Base-by-base conservation (phyloP, 768 basidiomycete genomes). In the Hysterangium stoloniferum region DNA sequence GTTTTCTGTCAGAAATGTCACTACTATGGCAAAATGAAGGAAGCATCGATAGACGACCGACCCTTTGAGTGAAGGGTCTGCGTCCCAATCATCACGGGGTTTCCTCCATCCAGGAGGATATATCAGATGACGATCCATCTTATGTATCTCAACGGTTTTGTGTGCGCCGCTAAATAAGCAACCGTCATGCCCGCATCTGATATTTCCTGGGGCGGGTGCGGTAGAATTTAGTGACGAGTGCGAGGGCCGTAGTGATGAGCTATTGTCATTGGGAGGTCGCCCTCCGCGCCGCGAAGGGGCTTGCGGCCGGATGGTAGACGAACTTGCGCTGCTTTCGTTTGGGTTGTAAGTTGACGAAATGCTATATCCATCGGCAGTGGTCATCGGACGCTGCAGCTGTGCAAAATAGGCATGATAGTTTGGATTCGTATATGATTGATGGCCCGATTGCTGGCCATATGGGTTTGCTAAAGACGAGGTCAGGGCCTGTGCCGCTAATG, bases 41-140 rank as follows among this genome's bases (percentile, higher is more conserved):
- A 13, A 53, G 12, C 17, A 6, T 45, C n/a, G 22, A 34, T 45
- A 46, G 28, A 17, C 19, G 12, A 59, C 68, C 53, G 54, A 87
- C 87, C 86, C 86, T 66, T 80, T 86, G 45, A 91, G 70, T 64
- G 78, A 82, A 13, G 84, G 85, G 66, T 90, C 88, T 2, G 88
- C 80, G 60, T 88, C 87, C 86, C 87, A 89, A 27, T 83, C 83
- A 49, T 74, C 72, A 55, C 72, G 74, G 56, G 64, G 63, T 40
- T 75, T 71, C 25, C 82, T 70, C 81, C 84, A 88, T 19, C 80
- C 82, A 37, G 77, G 74, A 20, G 90, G 89, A 56, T 79, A 89
- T 41, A 91, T 79, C 36, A 92, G 72, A 63, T 92, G 89, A n/a
- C 88, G 74, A 58, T 91, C 89, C 88, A 90, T 91, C 80, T 80